Evolutionary conservation across 768 basidiomycete genomes (phyloP), one percentile per base, ranked within the genome.

Genomic region (Porphyrellus cyaneotinctus): DNA sequence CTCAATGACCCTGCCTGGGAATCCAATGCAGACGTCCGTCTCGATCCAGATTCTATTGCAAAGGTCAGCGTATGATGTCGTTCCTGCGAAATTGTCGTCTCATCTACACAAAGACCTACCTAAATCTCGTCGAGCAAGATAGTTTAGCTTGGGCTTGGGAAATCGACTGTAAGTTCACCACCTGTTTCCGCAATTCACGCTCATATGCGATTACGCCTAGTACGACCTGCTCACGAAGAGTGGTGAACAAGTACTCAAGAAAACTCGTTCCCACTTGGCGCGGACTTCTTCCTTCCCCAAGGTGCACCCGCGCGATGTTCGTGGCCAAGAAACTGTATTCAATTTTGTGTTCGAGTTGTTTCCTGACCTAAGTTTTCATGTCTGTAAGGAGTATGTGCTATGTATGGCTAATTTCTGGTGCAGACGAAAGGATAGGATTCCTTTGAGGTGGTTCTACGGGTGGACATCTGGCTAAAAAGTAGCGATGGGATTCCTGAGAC

Each of bases 91-190:
- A 13, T 6, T 3, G 23, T 41, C 13, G 18, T 36, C 50, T 58
- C 20, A 59, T 49, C 22, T 20, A 14, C 28, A 18, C 45, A 9
- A 54, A 89, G 87, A 70, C 83, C 1, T 88, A 88, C 60, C 69
- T 86, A 30, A 80, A 79, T 62, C 79, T 91, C 18, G 78, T 73
- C 8, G 78, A 81, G 46, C 88, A 89, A 69, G 84, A 87, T 47
- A 76, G 80, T 26, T 85, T 84, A 35, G 78, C 84, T 7, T 87
- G 80, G 84, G 84, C 85, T 10, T 91, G 87, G 86, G 88, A 90
- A 64, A 74, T 91, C 24, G 88, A 90, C 57, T 72, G 87, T 88
- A 62, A 73, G 86, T 71, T 4, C 6, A 17, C 15, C 7, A 39
- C 28, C 4, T 32, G 1, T 41, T 33, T 11, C 18, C 8, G 2